These are phyloP conservation scores for Cenococcum geophilum DNA, from an alignment of 495 filamentous ascomycete species.

Conservation along the genomic window DNA sequence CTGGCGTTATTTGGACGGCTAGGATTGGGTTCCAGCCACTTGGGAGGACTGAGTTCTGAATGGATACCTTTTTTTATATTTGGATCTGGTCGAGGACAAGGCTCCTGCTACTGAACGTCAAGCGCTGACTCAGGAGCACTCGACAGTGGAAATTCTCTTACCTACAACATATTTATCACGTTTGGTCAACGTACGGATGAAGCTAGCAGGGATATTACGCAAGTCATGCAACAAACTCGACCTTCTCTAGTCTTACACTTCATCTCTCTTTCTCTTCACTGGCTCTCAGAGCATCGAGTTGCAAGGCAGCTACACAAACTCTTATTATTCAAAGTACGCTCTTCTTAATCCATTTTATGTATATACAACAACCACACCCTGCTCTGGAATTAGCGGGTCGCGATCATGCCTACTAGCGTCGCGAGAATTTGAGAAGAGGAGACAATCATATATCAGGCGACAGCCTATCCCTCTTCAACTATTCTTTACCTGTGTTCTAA, in stretches of 20 bases:
- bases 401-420: too few relatives aligned
- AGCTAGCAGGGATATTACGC: background rate
- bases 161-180: background rate
- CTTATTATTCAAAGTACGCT: background rate
- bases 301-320: background rate
- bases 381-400: background rate
- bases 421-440: too few relatives aligned
- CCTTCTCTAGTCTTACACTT: background rate
- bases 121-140: slow-evolving; percentile 10
- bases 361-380: background rate
- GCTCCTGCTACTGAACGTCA: slow-evolving; percentile 8
- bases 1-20: slow-evolving; percentile 16
- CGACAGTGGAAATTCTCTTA: background rate
- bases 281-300: background rate
- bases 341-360: background rate
- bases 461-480: too few relatives aligned
- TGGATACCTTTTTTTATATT: background rate
- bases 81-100: slow-evolving; percentile 1
- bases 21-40: background rate
- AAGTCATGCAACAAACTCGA: background rate
- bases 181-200: background rate
- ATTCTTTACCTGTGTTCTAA: too few relatives aligned
- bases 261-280: background rate
- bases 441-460: too few relatives aligned
- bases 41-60: background rate